Evolutionary conservation across 495 filamentous ascomycete genomes (phyloP).

Genomic region (Apiosordaria backusii): DNA sequence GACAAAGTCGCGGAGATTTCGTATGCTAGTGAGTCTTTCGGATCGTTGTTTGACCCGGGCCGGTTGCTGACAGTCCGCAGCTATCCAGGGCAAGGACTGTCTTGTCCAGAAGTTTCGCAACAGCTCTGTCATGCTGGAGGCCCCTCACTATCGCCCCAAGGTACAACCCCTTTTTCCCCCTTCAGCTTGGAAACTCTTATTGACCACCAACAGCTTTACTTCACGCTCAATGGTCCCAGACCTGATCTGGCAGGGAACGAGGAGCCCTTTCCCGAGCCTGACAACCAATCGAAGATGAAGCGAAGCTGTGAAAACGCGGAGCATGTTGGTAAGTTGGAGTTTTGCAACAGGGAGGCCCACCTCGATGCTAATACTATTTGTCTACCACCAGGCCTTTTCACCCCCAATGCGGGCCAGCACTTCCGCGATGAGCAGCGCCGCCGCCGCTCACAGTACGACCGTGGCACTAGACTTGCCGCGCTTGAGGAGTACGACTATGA

Average conservation of each 20-base stretch:
- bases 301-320: slow-evolving; percentile 81
- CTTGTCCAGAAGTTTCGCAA: slow-evolving; percentile 94
- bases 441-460: slow-evolving; percentile 72
- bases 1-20: slow-evolving; percentile 87
- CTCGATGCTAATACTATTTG: neutral
- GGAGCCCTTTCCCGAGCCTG: slow-evolving; percentile 68
- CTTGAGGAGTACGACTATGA: slow-evolving; percentile 58
- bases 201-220: slow-evolving; percentile 46
- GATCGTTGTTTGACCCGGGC: neutral
- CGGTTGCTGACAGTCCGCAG: slow-evolving; percentile 40
- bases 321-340: slow-evolving; percentile 64
- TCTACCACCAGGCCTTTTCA: slow-evolving; percentile 57
- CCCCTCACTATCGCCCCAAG: slow-evolving; percentile 77
- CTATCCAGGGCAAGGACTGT: slow-evolving; percentile 87
- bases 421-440: slow-evolving; percentile 72
- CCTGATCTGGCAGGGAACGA: slow-evolving; percentile 52
- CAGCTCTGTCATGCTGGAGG: slow-evolving; percentile 88
- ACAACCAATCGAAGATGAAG: slow-evolving; percentile 82
- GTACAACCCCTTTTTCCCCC: slow-evolving; percentile 38
- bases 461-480: slow-evolving; percentile 60
- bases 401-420: slow-evolving; percentile 67
- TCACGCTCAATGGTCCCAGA: slow-evolving; percentile 40
- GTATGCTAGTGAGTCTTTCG: slow-evolving; percentile 73
- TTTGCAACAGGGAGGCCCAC: neutral
- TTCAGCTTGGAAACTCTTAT: slow-evolving; percentile 1